A percentile compares a stretch with the other conserved stretches of the same genome.
Conservation (phyloP, 2,329 filamentous ascomycete genomes). For the Trichophaea hybrida region DNA sequence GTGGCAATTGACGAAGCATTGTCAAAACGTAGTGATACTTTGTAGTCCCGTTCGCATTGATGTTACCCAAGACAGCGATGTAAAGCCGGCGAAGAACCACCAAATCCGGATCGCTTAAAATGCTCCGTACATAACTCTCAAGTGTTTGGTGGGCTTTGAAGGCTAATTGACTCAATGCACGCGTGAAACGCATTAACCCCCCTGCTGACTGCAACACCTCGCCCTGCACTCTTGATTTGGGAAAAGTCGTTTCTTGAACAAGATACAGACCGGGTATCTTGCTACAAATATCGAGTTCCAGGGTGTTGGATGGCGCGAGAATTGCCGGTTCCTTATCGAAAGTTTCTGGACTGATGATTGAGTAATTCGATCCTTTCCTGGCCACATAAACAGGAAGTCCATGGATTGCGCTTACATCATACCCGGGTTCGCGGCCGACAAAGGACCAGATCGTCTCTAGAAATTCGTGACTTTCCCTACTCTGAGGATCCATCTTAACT, state of each 20-base stretch:
- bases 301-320: neutral
- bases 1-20: neutral
- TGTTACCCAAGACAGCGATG: neutral
- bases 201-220: neutral
- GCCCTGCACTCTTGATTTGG: neutral
- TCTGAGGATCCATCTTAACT: neutral
- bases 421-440: neutral
- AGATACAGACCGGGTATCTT: neutral
- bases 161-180: neutral
- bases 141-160: neutral
- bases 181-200: neutral
- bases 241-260: neutral
- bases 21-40: neutral
- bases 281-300: neutral
- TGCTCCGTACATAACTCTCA: neutral
- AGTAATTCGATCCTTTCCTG: neutral
- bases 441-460: neutral
- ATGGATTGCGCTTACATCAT: neutral
- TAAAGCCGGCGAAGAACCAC: neutral
- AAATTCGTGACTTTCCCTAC: neutral
- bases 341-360: neutral
- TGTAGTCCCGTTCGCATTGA: neutral
- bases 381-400: neutral
- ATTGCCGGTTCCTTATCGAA: neutral
- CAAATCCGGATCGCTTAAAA: neutral